Conservation (phyloP, 2,329 filamentous ascomycete species). For the Aspergillus sp. region DNA sequence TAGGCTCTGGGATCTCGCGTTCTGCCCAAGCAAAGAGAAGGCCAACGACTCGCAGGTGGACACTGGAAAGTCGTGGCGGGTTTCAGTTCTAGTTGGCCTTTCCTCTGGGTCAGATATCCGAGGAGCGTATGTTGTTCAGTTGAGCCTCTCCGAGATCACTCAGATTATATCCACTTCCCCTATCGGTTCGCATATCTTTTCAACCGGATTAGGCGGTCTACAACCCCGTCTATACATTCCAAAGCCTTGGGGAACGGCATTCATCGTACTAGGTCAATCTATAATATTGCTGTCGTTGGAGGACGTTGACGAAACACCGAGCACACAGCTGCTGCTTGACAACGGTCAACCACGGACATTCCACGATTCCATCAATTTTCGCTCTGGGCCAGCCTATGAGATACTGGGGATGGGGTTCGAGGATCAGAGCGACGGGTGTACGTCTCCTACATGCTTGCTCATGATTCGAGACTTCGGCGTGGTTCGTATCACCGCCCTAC, state of each 20-base stretch:
- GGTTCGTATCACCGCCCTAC: slow-evolving; percentile 52
- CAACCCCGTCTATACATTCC: slow-evolving; percentile 75
- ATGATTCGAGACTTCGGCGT: slow-evolving; percentile 60
- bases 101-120: slow-evolving; percentile 50
- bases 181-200: slow-evolving; percentile 15
- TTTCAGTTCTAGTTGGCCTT: slow-evolving; percentile 63
- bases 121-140: slow-evolving; percentile 74
- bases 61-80: slow-evolving; percentile 50
- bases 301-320: slow-evolving; percentile 66
- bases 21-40: slow-evolving; percentile 40
- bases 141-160: slow-evolving; percentile 57
- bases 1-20: slow-evolving; percentile 77
- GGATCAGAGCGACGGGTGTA: slow-evolving; percentile 37
- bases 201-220: slow-evolving; percentile 22
- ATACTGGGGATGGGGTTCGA: slow-evolving; percentile 54
- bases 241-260: slow-evolving; percentile 74
- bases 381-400: slow-evolving; percentile 50
- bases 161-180: slow-evolving; percentile 49
- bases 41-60: slow-evolving; percentile 50
- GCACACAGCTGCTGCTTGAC: slow-evolving; percentile 71
- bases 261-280: slow-evolving; percentile 75
- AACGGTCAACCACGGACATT: slow-evolving; percentile 66
- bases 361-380: slow-evolving; percentile 84
- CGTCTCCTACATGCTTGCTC: slow-evolving; percentile 47
- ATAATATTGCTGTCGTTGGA: slow-evolving; percentile 75